Base-by-base conservation (phyloP, 176 grass and related monocot species). In the Carex parvula region DNA sequence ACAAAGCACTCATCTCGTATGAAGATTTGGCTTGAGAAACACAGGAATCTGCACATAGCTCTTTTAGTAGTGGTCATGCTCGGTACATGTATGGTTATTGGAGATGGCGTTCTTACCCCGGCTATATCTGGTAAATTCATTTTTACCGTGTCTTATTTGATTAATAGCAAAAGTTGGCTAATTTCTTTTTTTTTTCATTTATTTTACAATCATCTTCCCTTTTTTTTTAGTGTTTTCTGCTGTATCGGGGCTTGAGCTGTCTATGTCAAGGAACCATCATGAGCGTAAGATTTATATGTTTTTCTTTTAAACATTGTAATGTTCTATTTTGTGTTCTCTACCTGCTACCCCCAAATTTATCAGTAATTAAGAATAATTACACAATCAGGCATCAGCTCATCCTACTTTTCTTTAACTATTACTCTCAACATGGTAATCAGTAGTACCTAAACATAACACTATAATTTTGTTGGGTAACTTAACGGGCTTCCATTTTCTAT, bases 81-180 rank as follows among this genome's bases (percentile, higher is more conserved):
- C 26, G 95, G 95, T 46, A 98, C 95, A 32, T 98, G 95, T 84
- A 98, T 98, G 95, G 95, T 98, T 24, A 98, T 98, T 69, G 95
- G 95, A 60, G 95, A 98, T n/a, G 95, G 95, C 13, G 92, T 98
- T 77, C 92, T 98, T 85, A 98, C 95, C 73, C 95, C 95, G 22
- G 95, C 92, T 65, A 98, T 98, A 75, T 94, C 95, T 24, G 93
- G 95, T 95, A 87, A 29, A 5, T 64, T 50, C 7, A 15, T 68
- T 65, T 81, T 42, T 61, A 17, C 16, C 65, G 59, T 74, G 55
- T 67, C 50, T 15, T 55, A n/a, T 70, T 64, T 33, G 35, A 60
- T 16, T 30, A 42, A 14, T 63, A 20, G 2, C 35, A 62, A 63
- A 61, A 20, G 57, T 42, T 80, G 21, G 41, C 60, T 20, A 71